Percentiles rank a stretch among this genome's conserved stretches.
Evolutionary conservation across 2,329 filamentous ascomycete genomes (phyloP).

Genomic region (Colletotrichum magnum): DNA sequence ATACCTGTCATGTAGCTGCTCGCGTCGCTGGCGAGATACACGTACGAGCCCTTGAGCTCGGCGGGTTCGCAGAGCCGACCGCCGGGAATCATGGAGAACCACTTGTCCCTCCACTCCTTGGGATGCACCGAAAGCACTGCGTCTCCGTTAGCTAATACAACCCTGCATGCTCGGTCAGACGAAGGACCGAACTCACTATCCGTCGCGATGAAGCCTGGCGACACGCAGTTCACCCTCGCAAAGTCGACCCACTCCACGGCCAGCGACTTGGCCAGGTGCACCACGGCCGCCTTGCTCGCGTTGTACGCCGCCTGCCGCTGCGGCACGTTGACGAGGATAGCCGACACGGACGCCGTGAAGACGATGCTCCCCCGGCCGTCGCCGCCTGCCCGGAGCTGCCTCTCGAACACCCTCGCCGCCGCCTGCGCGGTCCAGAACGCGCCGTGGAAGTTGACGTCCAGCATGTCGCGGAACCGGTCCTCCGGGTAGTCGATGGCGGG

Average conservation of each 20-base stretch:
- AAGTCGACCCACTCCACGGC: slow-evolving; percentile 80
- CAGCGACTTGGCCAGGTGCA: slow-evolving; percentile 79
- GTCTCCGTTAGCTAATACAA: slow-evolving; percentile 58
- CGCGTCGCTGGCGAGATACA: slow-evolving; percentile 55
- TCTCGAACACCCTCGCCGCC: slow-evolving; percentile 55
- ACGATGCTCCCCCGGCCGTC: slow-evolving; percentile 53
- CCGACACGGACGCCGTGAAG: slow-evolving; percentile 57
- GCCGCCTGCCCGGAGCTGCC: slow-evolving; percentile 47
- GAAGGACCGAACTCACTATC: slow-evolving; percentile 16
- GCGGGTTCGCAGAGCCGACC: slow-evolving; percentile 38
- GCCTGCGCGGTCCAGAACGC: slow-evolving; percentile 60
- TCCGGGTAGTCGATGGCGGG: slow-evolving; percentile 57
- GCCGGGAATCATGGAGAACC: slow-evolving; percentile 37
- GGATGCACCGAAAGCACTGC: slow-evolving; percentile 53
- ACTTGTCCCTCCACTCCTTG: slow-evolving; percentile 68
- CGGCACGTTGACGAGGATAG: slow-evolving; percentile 56
- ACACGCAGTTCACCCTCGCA: slow-evolving; percentile 52
- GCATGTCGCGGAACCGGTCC: slow-evolving; percentile 53
- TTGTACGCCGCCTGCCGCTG: slow-evolving; percentile 73
- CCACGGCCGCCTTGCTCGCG: slow-evolving; percentile 80
- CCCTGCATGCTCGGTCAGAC: slow-evolving; percentile 66
- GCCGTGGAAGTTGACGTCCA: slow-evolving; percentile 58
- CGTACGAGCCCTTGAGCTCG: slow-evolving; percentile 70
- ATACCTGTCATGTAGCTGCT: slow-evolving; percentile 57
- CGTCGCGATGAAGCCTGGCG: slow-evolving; percentile 38